Base-by-base conservation (phyloP, 805 yeast genomes). In the Wickerhamomyces pijperi region DNA sequence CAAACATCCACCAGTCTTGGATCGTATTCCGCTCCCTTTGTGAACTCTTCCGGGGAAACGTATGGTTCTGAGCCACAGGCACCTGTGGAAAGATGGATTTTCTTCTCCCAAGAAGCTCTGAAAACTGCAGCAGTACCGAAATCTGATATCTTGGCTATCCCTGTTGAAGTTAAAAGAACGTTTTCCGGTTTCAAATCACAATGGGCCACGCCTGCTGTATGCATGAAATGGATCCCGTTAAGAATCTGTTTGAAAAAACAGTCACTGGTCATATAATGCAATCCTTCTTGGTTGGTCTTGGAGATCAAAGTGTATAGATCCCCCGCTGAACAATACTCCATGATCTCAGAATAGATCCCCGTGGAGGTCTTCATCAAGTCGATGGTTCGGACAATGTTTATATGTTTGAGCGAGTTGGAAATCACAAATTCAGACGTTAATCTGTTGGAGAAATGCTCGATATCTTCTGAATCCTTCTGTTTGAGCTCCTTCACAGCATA, bases 401-500 rank as follows among this genome's bases (percentile, higher is more conserved):
- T 76, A 64, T 70, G 92, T 46, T 76, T 81, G 55, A 82, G 67
- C 23, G 84, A 80, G 32, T 78, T 78, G 1, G 94, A 78, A 36
- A 88, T 83, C 56, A 92, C 84, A 65, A 90, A 88, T 55, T 92
- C 97, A 8, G 94, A 81, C 13, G 94, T 80, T 40, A 86, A 76
- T 17, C 97, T 72, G 38, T 96, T 97, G 50, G 90, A 68, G 19
- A 92, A 95, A 61, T 92, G 97, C 54, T 96, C 75, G 61, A 88
- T 95, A 1, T 97, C 95, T 55, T 87, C 90, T 59, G 87, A 96
- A 50, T 90, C 97, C 54, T 85, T 87, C 53, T 85, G 83, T 61
- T 82, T 87, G 94, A 92, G 87, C 61, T 92, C 98, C 85, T 92
- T 55, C 81, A 70, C 53, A 82, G 72, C 98, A 85, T 92, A 36